These are phyloP conservation scores for Neurospora crassa DNA, from an alignment of 2,329 filamentous ascomycete genomes.

Conservation along the genomic window DNA sequence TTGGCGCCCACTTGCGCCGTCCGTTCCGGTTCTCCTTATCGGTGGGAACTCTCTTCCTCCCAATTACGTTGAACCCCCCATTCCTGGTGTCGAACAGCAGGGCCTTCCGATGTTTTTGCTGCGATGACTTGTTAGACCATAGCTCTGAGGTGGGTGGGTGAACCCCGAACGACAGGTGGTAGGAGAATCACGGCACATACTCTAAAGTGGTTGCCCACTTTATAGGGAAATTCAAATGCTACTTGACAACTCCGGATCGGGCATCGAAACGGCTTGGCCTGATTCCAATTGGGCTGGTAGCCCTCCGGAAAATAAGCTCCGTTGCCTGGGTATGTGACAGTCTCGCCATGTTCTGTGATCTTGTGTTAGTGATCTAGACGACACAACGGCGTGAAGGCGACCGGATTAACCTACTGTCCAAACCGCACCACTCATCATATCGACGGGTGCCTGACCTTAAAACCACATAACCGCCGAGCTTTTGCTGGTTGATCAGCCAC, in stretches of 20 bases:
- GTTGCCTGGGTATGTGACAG: not conserved
- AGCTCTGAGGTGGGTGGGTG: not conserved
- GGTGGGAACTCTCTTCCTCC: not conserved
- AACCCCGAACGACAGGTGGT: not conserved
- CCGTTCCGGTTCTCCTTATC: not conserved
- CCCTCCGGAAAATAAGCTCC: not conserved
- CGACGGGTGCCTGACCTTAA: not conserved
- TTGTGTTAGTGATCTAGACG: not conserved
- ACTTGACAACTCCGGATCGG: not conserved
- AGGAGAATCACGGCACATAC: not conserved
- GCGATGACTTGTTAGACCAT: not conserved
- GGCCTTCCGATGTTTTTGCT: not conserved
- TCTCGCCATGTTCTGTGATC: not conserved
- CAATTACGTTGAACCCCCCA: not conserved
- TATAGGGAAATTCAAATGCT: not conserved
- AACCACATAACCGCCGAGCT: not conserved
- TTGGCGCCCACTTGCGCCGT: not conserved
- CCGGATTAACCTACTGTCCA: not conserved
- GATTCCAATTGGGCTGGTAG: not conserved
- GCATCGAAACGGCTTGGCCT: not conserved
- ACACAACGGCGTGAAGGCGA: not conserved
- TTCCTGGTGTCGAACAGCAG: not conserved
- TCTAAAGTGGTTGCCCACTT: not conserved
- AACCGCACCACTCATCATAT: not conserved
- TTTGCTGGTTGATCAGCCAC: not conserved